Base-by-base conservation (phyloP, 768 basidiomycete genomes). In the Xerocomellus intermedius region DNA sequence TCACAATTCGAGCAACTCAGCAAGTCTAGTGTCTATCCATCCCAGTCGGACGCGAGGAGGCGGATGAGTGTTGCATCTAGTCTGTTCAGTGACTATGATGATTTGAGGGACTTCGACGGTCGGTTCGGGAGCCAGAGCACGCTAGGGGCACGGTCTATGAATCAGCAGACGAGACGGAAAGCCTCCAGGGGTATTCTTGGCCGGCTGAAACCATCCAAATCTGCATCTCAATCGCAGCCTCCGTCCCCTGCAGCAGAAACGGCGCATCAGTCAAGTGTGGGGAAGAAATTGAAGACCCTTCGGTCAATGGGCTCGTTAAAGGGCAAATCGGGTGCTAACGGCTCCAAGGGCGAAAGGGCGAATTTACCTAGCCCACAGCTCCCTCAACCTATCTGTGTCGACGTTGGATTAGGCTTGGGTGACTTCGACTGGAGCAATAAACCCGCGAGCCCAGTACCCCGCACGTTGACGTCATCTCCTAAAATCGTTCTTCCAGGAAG, bases 11-110 rank as follows among this genome's bases (percentile, higher is more conserved):
- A 66, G 21, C 57, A 49, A 17, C 26, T 63, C 39, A 52, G 42
- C 41, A 68, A 48, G 46, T 63, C 56, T 8, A 61, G 54, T 45
- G 59, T 71, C 45, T 71, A 71, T 49, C 68, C 64, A 42, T 68
- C 57, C 19, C 64, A 68, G 42, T 48, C 67, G 28, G 82, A 81
- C 59, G 63, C 66, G 32, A 70, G 71, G 51, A 79, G 84, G 30
- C 79, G 90, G 19, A 87, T 85, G 46, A 93, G 91, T 60, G 71
- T 84, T n/a, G 82, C 80, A 16, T 87, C 87, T 2, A 83, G 84
- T 62, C 75, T 77, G 32, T 90, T 89, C 69, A 91, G 89, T 65
- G 91, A 93, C 60, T 94, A 94, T 59, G 91, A 94, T 57, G 91
- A 94, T 71, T 70, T 94, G 44, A 78, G 83, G 21, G 91, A 94